Conservation (phyloP, 108 stramenopile species). For the Pseudonitzschia pungens region DNA sequence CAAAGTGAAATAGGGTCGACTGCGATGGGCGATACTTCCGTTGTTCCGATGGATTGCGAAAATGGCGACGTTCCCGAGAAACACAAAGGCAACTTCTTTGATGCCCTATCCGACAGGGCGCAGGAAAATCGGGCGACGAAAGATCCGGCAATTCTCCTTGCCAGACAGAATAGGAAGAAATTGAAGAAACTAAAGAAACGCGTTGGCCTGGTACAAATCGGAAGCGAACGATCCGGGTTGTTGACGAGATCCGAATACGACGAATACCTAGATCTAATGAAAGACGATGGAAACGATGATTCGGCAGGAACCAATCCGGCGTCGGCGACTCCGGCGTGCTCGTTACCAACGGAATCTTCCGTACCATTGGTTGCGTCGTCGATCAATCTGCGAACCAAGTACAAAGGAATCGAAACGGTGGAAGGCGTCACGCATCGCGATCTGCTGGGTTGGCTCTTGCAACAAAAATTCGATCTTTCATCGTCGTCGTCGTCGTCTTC, state of each 20-base stretch:
- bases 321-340: not conserved
- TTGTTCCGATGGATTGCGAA: not conserved
- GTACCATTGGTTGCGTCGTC: conserved; percentile 13
- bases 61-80: not conserved
- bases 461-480: conserved; percentile 4
- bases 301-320: not conserved
- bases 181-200: conserved; percentile 41
- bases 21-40: not conserved
- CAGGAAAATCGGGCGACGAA: not conserved
- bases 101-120: not conserved
- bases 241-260: conserved; percentile 25
- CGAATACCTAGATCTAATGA: conserved; percentile 30
- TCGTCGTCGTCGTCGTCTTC: not conserved
- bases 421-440: conserved; percentile 74
- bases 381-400: conserved; percentile 13
- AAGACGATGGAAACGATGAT: not conserved
- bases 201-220: conserved; percentile 8
- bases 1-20: too few relatives aligned
- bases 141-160: conserved; percentile 4
- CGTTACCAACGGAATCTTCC: not conserved
- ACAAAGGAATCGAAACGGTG: conserved; percentile 33
- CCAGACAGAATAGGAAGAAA: conserved; percentile 35
- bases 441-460: conserved; percentile 56
- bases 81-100: not conserved
- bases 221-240: conserved; percentile 32